phyloP scores from a whole-genome alignment of 306 rosid species.

The Lupinus albus region DNA sequence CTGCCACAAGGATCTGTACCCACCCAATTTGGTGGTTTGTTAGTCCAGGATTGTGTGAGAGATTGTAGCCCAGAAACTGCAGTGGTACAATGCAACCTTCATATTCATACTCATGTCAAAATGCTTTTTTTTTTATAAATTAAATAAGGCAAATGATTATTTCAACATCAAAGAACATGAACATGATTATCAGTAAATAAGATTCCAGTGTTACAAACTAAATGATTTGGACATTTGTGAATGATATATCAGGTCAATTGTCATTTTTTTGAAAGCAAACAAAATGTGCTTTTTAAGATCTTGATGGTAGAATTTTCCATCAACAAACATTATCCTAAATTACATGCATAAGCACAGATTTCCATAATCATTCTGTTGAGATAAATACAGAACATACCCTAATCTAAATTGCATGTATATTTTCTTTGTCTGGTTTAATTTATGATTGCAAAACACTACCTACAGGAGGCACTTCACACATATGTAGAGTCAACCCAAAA shows the following conservation, averaged over 20 bases:
- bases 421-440: background rate
- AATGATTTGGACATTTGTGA: background rate
- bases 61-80: slow-evolving; percentile 45
- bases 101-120: background rate
- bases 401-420: slow-evolving; percentile 9
- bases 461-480: background rate
- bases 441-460: background rate
- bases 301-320: slow-evolving; percentile 16
- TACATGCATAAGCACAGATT: slow-evolving; percentile 22
- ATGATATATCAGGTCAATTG: slow-evolving; percentile 27
- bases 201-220: no score
- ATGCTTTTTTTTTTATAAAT: slow-evolving; percentile 10
- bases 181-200: no score
- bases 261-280: slow-evolving; percentile 12
- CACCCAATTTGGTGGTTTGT: slow-evolving; percentile 53
- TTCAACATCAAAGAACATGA: no score
- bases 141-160: background rate
- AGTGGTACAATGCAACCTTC: slow-evolving; percentile 10
- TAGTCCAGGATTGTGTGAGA: slow-evolving; percentile 45
- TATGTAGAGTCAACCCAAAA: slow-evolving; percentile 3
- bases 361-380: slow-evolving; percentile 13
- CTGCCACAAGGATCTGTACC: slow-evolving; percentile 54
- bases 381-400: slow-evolving; percentile 6
- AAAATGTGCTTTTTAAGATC: slow-evolving; percentile 20
- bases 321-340: slow-evolving; percentile 23